These are phyloP conservation scores for Solanum okadae DNA, from an alignment of 257 asterid genomes.

Conservation along the genomic window DNA sequence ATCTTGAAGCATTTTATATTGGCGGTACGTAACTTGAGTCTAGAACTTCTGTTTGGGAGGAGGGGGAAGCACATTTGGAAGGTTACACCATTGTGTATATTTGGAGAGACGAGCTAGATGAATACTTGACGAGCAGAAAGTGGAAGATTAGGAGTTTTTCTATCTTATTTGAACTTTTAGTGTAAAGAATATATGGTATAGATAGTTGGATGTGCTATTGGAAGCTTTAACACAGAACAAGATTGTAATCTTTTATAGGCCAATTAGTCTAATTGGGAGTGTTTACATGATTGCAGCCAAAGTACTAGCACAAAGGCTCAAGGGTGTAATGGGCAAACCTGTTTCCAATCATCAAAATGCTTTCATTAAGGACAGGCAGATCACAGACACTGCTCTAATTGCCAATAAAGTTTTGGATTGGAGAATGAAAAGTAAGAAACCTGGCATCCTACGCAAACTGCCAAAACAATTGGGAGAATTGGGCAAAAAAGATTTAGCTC, in stretches of 20 bases:
- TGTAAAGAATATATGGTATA: not conserved
- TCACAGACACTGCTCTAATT: not conserved
- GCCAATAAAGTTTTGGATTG: not conserved
- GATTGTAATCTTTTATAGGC: not conserved
- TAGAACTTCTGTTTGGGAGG: not conserved
- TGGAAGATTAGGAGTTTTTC: not conserved
- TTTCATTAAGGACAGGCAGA: not conserved
- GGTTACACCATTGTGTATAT: not conserved
- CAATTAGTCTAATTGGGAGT: not conserved
- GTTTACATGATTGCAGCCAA: not conserved
- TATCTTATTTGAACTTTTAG: not conserved
- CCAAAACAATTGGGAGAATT: not conserved
- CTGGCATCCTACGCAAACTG: not conserved
- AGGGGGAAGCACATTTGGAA: not conserved
- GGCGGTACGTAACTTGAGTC: not conserved
- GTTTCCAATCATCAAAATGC: not conserved
- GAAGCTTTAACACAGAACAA: not conserved
- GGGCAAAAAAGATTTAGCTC: not conserved
- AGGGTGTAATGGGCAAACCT: not conserved
- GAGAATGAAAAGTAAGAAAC: not conserved
- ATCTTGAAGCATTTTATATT: not conserved
- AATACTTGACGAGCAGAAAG: not conserved
- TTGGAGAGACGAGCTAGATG: not conserved
- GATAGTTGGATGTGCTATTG: not conserved
- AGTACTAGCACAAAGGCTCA: not conserved